These are phyloP conservation scores for Triticum dicoccoides DNA, from an alignment of 176 grass and related monocot species.

Conservation along the genomic window DNA sequence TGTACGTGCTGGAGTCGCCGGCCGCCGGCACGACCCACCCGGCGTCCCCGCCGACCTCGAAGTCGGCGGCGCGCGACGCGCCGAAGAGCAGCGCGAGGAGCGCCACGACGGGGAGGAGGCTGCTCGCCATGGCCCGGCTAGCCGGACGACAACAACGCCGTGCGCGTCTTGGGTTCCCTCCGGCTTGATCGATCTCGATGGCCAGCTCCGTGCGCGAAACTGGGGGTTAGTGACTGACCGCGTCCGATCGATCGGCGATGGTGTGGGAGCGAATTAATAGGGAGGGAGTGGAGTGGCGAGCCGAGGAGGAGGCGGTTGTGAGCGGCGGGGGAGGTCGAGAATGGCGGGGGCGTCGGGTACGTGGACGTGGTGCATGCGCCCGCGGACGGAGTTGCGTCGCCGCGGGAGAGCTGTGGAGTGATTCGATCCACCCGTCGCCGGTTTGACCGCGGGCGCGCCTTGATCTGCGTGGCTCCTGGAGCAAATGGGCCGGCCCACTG, in stretches of 20 bases:
- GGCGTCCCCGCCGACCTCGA: slow-evolving; percentile 67
- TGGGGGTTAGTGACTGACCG: not conserved
- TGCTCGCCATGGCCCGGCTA: slow-evolving; percentile 4
- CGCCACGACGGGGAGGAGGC: not conserved
- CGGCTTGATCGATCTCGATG: not conserved
- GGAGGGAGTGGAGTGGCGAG: not conserved
- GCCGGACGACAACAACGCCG: not conserved
- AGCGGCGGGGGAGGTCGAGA: not conserved
- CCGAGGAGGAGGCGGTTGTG: not conserved
- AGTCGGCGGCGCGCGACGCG: slow-evolving; percentile 28
- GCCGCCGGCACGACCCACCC: slow-evolving; percentile 60
- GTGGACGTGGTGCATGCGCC: not conserved
- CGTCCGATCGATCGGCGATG: not conserved
- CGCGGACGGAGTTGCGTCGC: slow-evolving; percentile 16
- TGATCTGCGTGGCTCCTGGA: no score
- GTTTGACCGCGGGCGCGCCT: slow-evolving; percentile 2
- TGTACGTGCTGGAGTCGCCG: slow-evolving; percentile 37
- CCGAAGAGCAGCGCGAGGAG: slow-evolving; percentile 21
- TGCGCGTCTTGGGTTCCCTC: not conserved
- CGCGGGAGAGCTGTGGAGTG: not conserved
- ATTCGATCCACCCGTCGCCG: not conserved
- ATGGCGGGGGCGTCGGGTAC: slow-evolving; percentile 24
- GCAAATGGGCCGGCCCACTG: no score
- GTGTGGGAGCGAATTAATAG: slow-evolving; percentile 25
- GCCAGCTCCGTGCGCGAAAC: not conserved